Evolutionary conservation across 495 filamentous ascomycete species (phyloP), one percentile per base, ranked within the genome.

Genomic region (Neurospora sp.): DNA sequence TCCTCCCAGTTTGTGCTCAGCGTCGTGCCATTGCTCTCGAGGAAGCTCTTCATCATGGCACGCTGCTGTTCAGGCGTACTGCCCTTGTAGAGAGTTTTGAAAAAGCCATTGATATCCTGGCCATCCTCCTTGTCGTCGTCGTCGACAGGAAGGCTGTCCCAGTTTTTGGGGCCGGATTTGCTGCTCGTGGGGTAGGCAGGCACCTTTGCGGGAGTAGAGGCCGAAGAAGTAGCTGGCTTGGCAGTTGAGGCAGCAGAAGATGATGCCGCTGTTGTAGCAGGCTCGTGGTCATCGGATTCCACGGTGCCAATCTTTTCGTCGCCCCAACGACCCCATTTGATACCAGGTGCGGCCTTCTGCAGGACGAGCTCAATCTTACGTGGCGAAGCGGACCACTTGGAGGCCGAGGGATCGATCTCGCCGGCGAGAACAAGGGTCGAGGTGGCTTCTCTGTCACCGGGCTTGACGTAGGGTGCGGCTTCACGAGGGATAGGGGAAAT

Each of bases 11-110:
- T 92, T 1, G 96, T 99, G 79, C 94, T 98, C 74, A 99, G 82
- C 2, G 93, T 89, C 0, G 96, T 99, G 1, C 96, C 96, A 75
- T 95, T 93, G 79, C 94, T 97, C 84, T 99, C 96, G 31, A 89
- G 81, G 77, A 92, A 98, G 80, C 93, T 97, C 88, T 99, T 99
- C 88, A 97, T 93, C 96, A 99, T 99, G 3, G 96, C 96, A 4
- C 93, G 87, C 76, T 88, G 89, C 42, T 93, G 93, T 74, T 99
- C 94, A 0, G 89, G 87, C 70, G 92, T 89, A 0, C 94, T 91
- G 70, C 85, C 85, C 74, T 91, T 90, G 81, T 96, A 98, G 0
- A 99, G 85, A 79, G 91, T 91, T 86, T 96, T 95, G 86, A 99
- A 99, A 83, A 98, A 99, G 3, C 78, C 80, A 74, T 96, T 92